Percentiles rank a stretch among this genome's conserved stretches.
phyloP scores from a whole-genome alignment of 257 asterid genomes.

The Przewalskia tangutica region DNA sequence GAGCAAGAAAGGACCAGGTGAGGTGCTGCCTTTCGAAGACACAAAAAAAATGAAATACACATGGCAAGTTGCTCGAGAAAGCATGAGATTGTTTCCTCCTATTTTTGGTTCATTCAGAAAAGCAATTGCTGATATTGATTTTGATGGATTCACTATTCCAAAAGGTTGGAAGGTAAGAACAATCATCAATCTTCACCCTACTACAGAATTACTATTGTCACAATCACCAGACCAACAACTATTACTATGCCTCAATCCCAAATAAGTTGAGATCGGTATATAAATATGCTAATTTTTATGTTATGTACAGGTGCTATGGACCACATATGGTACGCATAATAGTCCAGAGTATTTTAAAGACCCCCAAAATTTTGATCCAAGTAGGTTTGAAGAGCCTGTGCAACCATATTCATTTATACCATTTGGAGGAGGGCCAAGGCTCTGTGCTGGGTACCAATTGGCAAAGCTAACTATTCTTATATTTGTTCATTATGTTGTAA shows the following conservation, averaged over 20 bases:
- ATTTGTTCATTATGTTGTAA: conserved; percentile 65
- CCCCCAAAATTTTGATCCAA: conserved; percentile 58
- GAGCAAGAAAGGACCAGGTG: conserved; percentile 31
- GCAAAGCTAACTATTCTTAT: conserved; percentile 73
- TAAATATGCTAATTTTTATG: neutral
- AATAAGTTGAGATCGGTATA: neutral
- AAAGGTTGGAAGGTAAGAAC: conserved; percentile 78
- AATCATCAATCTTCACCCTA: no score
- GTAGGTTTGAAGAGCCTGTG: conserved; percentile 56
- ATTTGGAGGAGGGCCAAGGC: conserved; percentile 90
- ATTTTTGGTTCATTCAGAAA: conserved; percentile 84
- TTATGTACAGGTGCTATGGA: conserved; percentile 59
- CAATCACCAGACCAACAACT: neutral
- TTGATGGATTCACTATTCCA: conserved; percentile 69
- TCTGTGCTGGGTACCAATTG: conserved; percentile 86
- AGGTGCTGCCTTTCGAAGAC: conserved; percentile 45
- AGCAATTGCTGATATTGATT: conserved; percentile 64
- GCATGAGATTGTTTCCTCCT: conserved; percentile 92
- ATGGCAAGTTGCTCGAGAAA: conserved; percentile 84
- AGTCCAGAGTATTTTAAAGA: conserved; percentile 50
- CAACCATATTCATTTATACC: conserved; percentile 61
- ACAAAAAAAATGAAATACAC: conserved; percentile 68
- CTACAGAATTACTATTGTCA: neutral
- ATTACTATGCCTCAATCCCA: neutral
- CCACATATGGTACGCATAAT: conserved; percentile 78